These are phyloP conservation scores for Pythium scleroteichum DNA, from an alignment of 352 stramenopile genomes.

Conservation along the genomic window DNA sequence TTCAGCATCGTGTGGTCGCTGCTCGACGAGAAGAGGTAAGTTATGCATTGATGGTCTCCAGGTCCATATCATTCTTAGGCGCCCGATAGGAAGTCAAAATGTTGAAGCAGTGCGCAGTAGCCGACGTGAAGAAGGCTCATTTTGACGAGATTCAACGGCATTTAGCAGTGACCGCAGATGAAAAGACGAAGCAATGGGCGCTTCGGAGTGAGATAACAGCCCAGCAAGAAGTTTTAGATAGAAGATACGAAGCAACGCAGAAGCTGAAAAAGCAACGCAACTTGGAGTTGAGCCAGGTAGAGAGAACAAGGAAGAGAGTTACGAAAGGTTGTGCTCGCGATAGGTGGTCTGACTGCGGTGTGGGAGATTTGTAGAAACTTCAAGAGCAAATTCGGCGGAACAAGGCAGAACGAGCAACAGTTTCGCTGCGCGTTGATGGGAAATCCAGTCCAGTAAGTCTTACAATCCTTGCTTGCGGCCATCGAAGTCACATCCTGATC, in stretches of 20 bases:
- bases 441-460: constrained; percentile 22
- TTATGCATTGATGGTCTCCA: no score
- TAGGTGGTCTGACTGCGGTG: not conserved
- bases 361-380: constrained; percentile 18
- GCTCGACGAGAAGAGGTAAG: constrained; percentile 23
- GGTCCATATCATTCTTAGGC: no score
- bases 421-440: constrained; percentile 22
- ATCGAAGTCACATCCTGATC: not conserved
- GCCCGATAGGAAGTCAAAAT: constrained; percentile 10
- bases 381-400: constrained; percentile 27
- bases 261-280: constrained; percentile 21
- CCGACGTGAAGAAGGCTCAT: constrained; percentile 18
- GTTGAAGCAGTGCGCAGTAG: constrained; percentile 10
- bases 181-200: constrained; percentile 4
- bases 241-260: constrained; percentile 7
- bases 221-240: constrained; percentile 22
- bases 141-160: constrained; percentile 26
- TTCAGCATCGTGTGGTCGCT: constrained; percentile 22
- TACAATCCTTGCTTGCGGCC: no score
- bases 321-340: no score
- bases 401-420: constrained; percentile 10
- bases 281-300: constrained; percentile 20
- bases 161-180: not conserved
- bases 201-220: constrained; percentile 15
- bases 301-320: no score